Evolutionary conservation across 2,329 filamentous ascomycete species (phyloP).

Genomic region (Curvularia spicifera): DNA sequence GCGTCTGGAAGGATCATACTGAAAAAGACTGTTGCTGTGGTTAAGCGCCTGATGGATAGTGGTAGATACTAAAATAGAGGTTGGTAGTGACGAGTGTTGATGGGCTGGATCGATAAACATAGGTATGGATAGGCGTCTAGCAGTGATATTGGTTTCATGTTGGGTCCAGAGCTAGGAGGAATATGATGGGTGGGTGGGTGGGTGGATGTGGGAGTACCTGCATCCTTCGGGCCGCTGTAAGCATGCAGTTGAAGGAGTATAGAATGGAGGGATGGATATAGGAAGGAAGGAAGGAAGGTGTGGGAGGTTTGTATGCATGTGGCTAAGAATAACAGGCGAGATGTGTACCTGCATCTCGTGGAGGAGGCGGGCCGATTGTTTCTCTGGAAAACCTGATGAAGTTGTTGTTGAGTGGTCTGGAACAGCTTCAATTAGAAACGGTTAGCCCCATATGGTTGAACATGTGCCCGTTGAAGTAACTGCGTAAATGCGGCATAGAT

Average conservation of each 20-base stretch:
- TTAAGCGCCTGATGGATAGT: background rate
- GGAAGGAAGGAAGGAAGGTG: too few species aligned
- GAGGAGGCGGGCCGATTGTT: slow-evolving; percentile 18
- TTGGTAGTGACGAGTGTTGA: background rate
- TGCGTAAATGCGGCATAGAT: slow-evolving; percentile 13
- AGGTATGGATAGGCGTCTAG: slow-evolving; percentile 5
- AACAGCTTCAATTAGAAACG: slow-evolving; percentile 35
- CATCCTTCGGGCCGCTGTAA: slow-evolving; percentile 8
- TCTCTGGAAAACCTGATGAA: slow-evolving; percentile 5
- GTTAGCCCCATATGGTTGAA: slow-evolving; percentile 20
- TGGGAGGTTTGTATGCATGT: background rate
- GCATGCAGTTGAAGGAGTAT: background rate
- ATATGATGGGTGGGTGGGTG: background rate
- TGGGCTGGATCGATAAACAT: background rate
- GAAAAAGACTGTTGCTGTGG: background rate
- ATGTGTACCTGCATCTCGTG: slow-evolving; percentile 25
- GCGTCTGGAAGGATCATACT: too few species aligned
- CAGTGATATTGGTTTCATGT: background rate
- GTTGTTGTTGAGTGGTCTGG: background rate
- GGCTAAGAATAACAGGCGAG: slow-evolving; percentile 25
- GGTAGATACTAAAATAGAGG: background rate
- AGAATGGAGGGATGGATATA: background rate
- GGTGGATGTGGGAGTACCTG: slow-evolving; percentile 8
- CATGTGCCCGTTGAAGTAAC: slow-evolving; percentile 8
- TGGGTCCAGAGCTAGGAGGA: background rate